These are phyloP conservation scores for Vigna angularis DNA, from an alignment of 306 rosid species.

Conservation along the genomic window DNA sequence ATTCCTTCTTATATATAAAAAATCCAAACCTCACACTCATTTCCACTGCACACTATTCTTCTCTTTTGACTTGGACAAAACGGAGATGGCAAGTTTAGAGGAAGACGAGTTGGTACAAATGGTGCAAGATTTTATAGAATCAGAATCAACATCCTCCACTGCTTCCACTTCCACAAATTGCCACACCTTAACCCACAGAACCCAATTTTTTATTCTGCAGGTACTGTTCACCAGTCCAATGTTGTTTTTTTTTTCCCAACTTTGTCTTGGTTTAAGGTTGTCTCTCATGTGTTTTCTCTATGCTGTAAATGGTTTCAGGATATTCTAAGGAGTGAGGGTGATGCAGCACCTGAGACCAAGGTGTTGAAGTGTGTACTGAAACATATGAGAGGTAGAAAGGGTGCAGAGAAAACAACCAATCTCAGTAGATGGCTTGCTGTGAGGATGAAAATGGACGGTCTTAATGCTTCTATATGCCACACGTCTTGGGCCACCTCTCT, in stretches of 20 bases:
- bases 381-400: constrained; percentile 51
- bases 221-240: constrained; percentile 37
- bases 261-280: neutral
- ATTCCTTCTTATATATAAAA: neutral
- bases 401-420: constrained; percentile 44
- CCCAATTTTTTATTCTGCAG: constrained; percentile 58
- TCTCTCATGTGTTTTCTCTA: neutral
- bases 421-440: constrained; percentile 58
- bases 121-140: constrained; percentile 83
- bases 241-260: neutral
- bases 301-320: constrained; percentile 49
- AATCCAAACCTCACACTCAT: neutral
- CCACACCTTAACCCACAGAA: constrained; percentile 45
- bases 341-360: constrained; percentile 49
- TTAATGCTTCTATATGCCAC: constrained; percentile 64
- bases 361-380: constrained; percentile 54
- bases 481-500: constrained; percentile 70
- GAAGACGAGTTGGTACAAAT: constrained; percentile 65
- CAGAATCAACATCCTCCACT: constrained; percentile 51
- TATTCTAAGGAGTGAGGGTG: constrained; percentile 54
- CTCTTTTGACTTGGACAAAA: neutral
- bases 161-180: constrained; percentile 48
- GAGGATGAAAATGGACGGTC: constrained; percentile 64
- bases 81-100: constrained; percentile 66
- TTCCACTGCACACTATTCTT: constrained; percentile 27